Conservation (phyloP, 2,329 filamentous ascomycete species). For the Leptographium galeiforme region DNA sequence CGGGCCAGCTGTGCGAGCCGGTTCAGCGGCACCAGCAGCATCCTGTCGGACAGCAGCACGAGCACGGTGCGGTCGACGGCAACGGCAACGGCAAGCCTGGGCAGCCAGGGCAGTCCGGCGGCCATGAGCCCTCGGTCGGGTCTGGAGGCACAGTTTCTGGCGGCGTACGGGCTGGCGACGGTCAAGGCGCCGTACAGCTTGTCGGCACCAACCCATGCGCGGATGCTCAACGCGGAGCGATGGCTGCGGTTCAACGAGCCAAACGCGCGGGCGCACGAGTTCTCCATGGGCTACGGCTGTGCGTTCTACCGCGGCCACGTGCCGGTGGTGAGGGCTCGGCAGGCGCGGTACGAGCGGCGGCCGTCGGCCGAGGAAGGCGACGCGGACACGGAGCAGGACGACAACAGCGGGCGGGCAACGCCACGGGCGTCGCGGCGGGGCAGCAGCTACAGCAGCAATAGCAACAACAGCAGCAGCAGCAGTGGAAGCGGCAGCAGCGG, state of each 20-base stretch:
- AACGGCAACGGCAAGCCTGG: neutral
- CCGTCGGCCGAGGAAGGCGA: slow-evolving; percentile 12
- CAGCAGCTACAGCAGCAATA: neutral
- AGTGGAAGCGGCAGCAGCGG: neutral
- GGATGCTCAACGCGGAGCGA: slow-evolving; percentile 32
- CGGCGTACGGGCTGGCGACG: slow-evolving; percentile 38
- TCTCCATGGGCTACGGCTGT: slow-evolving; percentile 38
- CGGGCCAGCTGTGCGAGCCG: neutral
- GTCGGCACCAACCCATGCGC: slow-evolving; percentile 32
- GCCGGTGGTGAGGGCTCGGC: slow-evolving; percentile 1
- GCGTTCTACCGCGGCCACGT: slow-evolving; percentile 34
- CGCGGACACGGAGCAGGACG: slow-evolving; percentile 14
- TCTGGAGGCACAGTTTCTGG: slow-evolving; percentile 33
- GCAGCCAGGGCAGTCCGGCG: slow-evolving; percentile 10
- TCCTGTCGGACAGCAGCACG: neutral
- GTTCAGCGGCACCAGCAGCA: neutral
- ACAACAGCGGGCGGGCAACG: neutral
- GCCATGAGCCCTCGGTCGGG: slow-evolving; percentile 7
- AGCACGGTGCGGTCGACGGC: neutral
- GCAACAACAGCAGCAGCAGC: slow-evolving; percentile 2
- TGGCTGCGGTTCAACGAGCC: slow-evolving; percentile 41
- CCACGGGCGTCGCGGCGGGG: neutral
- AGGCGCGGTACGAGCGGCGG: slow-evolving; percentile 2
- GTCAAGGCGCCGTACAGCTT: slow-evolving; percentile 39
- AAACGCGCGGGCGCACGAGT: slow-evolving; percentile 27